These are phyloP conservation scores for Tuber microsphaerosporum DNA, from an alignment of 495 filamentous ascomycete genomes.

Conservation along the genomic window DNA sequence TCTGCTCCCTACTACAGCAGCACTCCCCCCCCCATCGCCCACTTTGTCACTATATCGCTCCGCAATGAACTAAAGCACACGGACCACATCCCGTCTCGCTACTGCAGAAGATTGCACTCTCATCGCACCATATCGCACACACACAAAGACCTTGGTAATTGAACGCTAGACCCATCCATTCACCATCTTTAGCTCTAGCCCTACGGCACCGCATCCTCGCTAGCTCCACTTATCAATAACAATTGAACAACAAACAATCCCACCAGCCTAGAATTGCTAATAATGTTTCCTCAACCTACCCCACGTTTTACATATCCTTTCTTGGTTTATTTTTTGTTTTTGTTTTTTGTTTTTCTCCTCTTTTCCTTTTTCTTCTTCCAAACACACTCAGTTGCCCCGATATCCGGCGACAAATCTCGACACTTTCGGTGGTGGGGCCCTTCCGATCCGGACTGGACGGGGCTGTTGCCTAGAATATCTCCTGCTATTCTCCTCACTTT, in stretches of 20 bases:
- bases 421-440: neutral
- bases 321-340: neutral
- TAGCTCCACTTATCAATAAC: neutral
- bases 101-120: neutral
- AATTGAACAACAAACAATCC: neutral
- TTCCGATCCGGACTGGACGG: neutral
- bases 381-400: neutral
- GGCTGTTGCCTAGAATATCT: slow-evolving; percentile 1
- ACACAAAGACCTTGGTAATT: neutral
- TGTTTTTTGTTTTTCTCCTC: neutral
- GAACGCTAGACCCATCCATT: neutral
- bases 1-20: neutral
- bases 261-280: neutral
- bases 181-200: neutral
- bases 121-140: neutral
- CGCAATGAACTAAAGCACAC: neutral
- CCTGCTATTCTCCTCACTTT: neutral
- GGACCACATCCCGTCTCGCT: neutral
- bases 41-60: neutral
- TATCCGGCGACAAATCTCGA: neutral
- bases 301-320: neutral
- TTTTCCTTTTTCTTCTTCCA: neutral
- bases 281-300: neutral
- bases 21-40: neutral
- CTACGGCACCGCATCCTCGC: neutral